Evolutionary conservation across 139 green algal species (phyloP), one percentile per base, ranked within the genome.

Genomic region (Coelastrella sp.): DNA sequence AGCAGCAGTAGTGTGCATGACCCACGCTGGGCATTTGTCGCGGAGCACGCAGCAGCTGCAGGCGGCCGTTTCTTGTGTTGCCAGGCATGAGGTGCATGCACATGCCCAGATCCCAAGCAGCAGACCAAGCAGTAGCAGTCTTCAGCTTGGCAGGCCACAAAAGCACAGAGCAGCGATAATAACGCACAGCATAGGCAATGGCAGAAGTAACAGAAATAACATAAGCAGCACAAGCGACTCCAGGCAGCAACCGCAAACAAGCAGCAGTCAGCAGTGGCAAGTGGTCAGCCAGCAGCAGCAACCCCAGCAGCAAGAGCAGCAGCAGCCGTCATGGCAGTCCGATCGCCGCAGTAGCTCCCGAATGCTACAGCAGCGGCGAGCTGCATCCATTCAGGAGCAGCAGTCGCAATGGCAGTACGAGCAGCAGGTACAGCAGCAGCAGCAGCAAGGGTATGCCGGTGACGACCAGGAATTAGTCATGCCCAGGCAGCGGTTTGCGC

Each of bases 371-470:
- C 71, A 23, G 17, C 10, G 71, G 16, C 20, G 71, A n/a, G 7
- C 17, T 32, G 71, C 71, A 77, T 10, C 71, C n/a, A 7, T 22
- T 23, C 19, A 47, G 71, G 14, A 58, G n/a, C 74, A 80, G 74
- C 74, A 57, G 22, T 23, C 57, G 74, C 22, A 80, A 23, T 23
- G 23, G 22, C 74, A 57, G 17, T 23, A 80, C 3, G 7, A 80
- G 14, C 74, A 80, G 16, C 74, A 80, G 58, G 74, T 8, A 58
- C 74, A 80, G 74, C 74, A 80, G 74, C 74, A 80, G 74, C 74
- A 80, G n/a, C 74, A 59, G 74, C 22, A 22, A n/a, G 71, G 71
- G 71, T 77, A 32, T 71, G 64, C 4, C 16, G 64, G 64, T 71
- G 3, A 71, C 11, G 64, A 71, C 0, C 64, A 14, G 11, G 64